A percentile compares a stretch with the other conserved stretches of the same genome.
Conservation (phyloP, 2,329 filamentous ascomycete species). For the Neophaeococcomyces aloes region DNA sequence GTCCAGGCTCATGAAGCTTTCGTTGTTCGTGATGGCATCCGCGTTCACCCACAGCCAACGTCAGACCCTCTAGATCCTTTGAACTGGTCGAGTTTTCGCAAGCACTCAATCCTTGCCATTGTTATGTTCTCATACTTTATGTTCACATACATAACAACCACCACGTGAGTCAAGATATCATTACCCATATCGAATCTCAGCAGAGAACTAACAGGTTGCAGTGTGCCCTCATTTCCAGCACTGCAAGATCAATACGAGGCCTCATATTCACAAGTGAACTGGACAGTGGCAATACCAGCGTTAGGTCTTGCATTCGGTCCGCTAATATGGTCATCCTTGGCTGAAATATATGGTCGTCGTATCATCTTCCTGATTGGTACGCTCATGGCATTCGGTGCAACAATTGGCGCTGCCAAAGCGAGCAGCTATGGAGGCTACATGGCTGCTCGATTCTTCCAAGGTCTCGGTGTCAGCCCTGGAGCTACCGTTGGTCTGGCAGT, state of each 20-base stretch:
- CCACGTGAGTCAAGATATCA: constrained; percentile 25
- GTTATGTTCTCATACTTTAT: constrained; percentile 48
- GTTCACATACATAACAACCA: constrained; percentile 50
- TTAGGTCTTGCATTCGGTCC: constrained; percentile 44
- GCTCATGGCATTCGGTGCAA: constrained; percentile 32
- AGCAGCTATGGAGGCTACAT: constrained; percentile 41
- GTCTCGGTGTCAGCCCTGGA: constrained; percentile 44
- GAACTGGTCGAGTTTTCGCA: constrained; percentile 41
- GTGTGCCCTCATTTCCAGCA: constrained; percentile 42
- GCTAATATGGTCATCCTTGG: constrained; percentile 39
- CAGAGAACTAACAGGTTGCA: not conserved
- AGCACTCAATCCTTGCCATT: constrained; percentile 41
- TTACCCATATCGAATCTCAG: not conserved
- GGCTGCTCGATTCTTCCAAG: constrained; percentile 50
- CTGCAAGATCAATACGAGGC: constrained; percentile 40
- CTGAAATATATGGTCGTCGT: constrained; percentile 45
- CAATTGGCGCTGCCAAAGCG: constrained; percentile 33
- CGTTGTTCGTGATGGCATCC: constrained; percentile 23
- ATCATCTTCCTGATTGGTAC: constrained; percentile 40
- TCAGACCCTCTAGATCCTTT: constrained; percentile 43
- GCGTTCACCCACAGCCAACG: constrained; percentile 34
- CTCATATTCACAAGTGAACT: constrained; percentile 41
- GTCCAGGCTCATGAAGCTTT: constrained; percentile 9
- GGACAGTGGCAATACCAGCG: constrained; percentile 44
- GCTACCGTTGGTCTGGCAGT: constrained; percentile 46